Evolutionary conservation across 2,329 filamentous ascomycete genomes (phyloP).

Genomic region (Colletotrichum lindemuthianum): DNA sequence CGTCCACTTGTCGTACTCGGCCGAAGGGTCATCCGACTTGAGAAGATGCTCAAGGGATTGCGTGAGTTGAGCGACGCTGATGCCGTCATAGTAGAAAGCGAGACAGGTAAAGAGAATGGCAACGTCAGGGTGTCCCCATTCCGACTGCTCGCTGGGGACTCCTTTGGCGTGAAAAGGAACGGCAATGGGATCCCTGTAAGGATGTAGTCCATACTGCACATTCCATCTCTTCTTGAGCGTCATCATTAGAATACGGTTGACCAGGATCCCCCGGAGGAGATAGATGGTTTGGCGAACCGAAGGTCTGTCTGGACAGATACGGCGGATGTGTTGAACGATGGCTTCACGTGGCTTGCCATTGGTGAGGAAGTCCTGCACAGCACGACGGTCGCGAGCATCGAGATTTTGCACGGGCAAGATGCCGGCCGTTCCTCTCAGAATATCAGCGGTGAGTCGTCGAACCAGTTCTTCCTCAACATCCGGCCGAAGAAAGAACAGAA

Average conservation of each 20-base stretch:
- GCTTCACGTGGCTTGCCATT: slow-evolving; percentile 38
- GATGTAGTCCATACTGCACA: slow-evolving; percentile 71
- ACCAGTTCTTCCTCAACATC: slow-evolving; percentile 58
- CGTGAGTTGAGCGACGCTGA: slow-evolving; percentile 59
- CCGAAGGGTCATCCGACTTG: slow-evolving; percentile 64
- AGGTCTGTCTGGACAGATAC: slow-evolving; percentile 45
- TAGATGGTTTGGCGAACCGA: slow-evolving; percentile 52
- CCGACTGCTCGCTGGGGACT: slow-evolving; percentile 67
- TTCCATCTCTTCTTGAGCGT: slow-evolving; percentile 72
- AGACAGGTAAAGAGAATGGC: slow-evolving; percentile 73
- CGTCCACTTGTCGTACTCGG: slow-evolving; percentile 64
- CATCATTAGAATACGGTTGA: slow-evolving; percentile 67
- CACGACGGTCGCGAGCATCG: slow-evolving; percentile 42
- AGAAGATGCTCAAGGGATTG: slow-evolving; percentile 61
- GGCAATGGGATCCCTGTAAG: slow-evolving; percentile 65
- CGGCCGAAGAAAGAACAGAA: slow-evolving; percentile 63
- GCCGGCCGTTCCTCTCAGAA: slow-evolving; percentile 44
- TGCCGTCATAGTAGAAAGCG: slow-evolving; percentile 72
- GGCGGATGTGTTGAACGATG: slow-evolving; percentile 39
- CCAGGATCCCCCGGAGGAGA: slow-evolving; percentile 71
- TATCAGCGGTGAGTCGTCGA: slow-evolving; percentile 50
- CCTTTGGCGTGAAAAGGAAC: slow-evolving; percentile 77
- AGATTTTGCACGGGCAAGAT: slow-evolving; percentile 46
- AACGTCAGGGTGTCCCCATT: slow-evolving; percentile 76
- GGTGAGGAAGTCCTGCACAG: slow-evolving; percentile 43